Conservation (phyloP, 192 early-diverging fungal genomes). For the Mortierella alpina region DNA sequence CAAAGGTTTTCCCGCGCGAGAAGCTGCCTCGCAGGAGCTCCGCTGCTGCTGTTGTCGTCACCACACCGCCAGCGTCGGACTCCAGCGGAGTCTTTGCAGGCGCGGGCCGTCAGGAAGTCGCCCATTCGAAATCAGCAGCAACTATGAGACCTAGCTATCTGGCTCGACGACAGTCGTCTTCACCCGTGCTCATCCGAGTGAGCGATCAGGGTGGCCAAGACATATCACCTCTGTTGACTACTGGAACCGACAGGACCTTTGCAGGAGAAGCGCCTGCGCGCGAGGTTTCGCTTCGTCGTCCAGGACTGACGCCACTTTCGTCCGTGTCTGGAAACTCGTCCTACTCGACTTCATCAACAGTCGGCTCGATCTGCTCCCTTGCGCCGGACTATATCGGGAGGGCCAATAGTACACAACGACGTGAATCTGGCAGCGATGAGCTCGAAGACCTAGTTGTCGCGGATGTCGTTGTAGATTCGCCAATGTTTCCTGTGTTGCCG, state of each 20-base stretch:
- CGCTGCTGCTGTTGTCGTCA: slow-evolving; percentile 25
- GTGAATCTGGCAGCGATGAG: neutral
- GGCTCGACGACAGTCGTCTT: slow-evolving; percentile 29
- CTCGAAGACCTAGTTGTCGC: too few species aligned
- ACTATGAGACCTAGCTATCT: slow-evolving; percentile 17
- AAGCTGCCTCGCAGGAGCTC: slow-evolving; percentile 32
- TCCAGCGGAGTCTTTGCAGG: neutral
- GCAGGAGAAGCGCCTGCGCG: slow-evolving; percentile 13
- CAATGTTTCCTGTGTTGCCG: too few species aligned
- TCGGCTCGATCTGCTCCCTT: slow-evolving; percentile 22
- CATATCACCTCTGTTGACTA: slow-evolving; percentile 25
- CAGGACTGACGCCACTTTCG: neutral
- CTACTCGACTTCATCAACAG: slow-evolving; percentile 7
- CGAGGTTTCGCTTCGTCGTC: slow-evolving; percentile 13
- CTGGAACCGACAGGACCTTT: slow-evolving; percentile 14
- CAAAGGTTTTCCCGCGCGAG: neutral
- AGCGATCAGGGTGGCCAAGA: slow-evolving; percentile 42
- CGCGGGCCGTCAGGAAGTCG: neutral
- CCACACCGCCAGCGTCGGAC: neutral
- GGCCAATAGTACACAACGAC: neutral
- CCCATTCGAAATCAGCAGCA: neutral
- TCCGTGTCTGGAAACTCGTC: slow-evolving; percentile 6
- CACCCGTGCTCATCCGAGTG: slow-evolving; percentile 44
- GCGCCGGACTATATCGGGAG: neutral
- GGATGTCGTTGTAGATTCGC: too few species aligned